Conservation (phyloP, 306 rosid genomes). For the Quercus glauca region DNA sequence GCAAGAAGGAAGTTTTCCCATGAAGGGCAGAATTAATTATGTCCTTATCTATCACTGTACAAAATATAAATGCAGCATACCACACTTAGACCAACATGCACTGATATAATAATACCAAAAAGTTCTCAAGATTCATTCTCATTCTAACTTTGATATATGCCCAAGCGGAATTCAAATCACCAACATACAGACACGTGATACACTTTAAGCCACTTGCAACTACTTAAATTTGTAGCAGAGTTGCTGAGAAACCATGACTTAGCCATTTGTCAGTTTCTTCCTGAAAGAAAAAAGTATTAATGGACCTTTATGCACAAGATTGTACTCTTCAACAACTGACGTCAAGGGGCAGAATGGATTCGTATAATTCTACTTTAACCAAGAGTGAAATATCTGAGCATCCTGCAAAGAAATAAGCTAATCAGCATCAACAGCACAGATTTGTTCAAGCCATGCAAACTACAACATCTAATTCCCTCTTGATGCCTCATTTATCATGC, state of each 20-base stretch:
- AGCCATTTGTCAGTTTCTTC: background rate
- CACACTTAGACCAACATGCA: background rate
- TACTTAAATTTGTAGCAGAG: background rate
- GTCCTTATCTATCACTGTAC: background rate
- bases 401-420: slow-evolving; percentile 31
- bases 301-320: background rate
- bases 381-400: slow-evolving; percentile 16
- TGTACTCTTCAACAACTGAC: background rate
- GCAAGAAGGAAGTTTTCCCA: background rate
- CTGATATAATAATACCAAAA: background rate
- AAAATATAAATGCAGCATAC: background rate
- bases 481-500: background rate
- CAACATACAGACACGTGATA: background rate
- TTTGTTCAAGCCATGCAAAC: slow-evolving; percentile 3
- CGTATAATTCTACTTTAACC: slow-evolving; percentile 9
- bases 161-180: background rate
- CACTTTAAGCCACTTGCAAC: background rate
- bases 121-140: too few species aligned
- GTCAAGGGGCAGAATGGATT: background rate
- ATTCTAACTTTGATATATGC: background rate
- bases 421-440: slow-evolving; percentile 3
- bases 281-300: background rate
- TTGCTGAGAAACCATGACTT: background rate
- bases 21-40: background rate
- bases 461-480: background rate